These are phyloP conservation scores for Aspergillus costaricaensis DNA, from an alignment of 2,329 filamentous ascomycete genomes.

Conservation along the genomic window DNA sequence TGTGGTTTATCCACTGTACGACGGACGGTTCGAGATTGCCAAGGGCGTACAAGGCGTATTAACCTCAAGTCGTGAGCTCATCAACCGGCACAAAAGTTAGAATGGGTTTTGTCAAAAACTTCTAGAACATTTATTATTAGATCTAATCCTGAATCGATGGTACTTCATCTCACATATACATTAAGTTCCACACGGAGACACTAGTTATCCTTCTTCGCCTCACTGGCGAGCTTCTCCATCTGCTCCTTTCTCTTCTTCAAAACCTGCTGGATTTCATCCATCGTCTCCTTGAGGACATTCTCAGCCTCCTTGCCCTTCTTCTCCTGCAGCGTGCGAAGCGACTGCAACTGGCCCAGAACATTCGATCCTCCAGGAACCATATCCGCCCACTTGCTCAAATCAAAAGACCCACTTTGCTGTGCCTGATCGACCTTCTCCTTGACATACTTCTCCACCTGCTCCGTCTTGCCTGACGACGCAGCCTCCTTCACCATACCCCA, in stretches of 20 bases:
- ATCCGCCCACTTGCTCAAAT: constrained; percentile 64
- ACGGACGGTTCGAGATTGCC: constrained; percentile 48
- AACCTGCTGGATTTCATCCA: constrained; percentile 41
- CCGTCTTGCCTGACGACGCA: constrained; percentile 61
- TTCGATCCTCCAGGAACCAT: constrained; percentile 66
- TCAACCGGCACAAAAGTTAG: neutral
- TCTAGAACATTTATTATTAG: neutral
- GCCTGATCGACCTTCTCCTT: constrained; percentile 61
- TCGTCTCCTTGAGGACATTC: constrained; percentile 66
- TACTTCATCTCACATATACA: neutral
- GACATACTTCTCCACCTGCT: constrained; percentile 63
- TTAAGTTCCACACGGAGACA: neutral
- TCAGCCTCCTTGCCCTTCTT: constrained; percentile 71
- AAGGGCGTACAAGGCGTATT: constrained; percentile 27
- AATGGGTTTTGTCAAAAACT: too few species aligned
- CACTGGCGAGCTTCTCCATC: constrained; percentile 23
- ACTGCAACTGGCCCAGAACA: constrained; percentile 65
- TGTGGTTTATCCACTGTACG: constrained; percentile 51
- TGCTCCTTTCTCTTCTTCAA: constrained; percentile 24
- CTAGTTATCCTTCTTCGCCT: constrained; percentile 21
- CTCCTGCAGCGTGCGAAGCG: constrained; percentile 65
- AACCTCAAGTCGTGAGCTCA: neutral
- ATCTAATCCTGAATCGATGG: neutral
- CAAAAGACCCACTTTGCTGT: constrained; percentile 54
- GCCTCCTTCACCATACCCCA: constrained; percentile 65